Base-by-base conservation (phyloP, 208 protist genomes). In the Trypanosomatidae sp. region DNA sequence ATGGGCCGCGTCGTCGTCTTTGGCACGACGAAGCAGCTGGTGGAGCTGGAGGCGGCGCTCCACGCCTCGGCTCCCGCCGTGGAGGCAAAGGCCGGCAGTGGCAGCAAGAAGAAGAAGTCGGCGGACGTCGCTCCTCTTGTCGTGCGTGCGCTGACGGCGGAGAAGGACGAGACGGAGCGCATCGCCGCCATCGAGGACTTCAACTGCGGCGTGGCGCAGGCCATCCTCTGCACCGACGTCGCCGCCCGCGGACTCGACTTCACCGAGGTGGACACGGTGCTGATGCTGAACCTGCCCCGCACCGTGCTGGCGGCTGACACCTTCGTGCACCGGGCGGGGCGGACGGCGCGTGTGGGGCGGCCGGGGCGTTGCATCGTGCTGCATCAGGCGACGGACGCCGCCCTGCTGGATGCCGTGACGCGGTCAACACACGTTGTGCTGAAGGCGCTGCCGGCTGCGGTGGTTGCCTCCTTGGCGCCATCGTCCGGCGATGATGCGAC, bases 261-360 rank as follows among this genome's bases (percentile, higher is more conserved):
- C 44, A 83, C 90, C 10, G 79, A 60, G 33, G 97, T 99, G 30
- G 85, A 97, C 66, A 98, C 94, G 81, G 98, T 99, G 39, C 66
- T 99, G 28, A 99, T 99, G 91, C 97, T 99, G 65, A 98, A 98
- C 73, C 87, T 98, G 28, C 98, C 98, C 5, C 62, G 60, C 49
- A 58, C 59, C 41, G 50, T 50, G 15, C 89, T 93, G 62, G 91
- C 97, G 10, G 75, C 89, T 9, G 92, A 96, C 64, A 97, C 98
- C 15, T 99, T 99, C 75, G 88, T 99, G n/a, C 98, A 99, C 80
- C 89, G 98, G 66, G 92, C 98, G 6, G 98, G 98, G 13, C 89
- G 98, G 53, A 99, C 98, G 30, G 98, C 98, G 12, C 93, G 98
- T 41, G 82, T 98, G 12, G 91, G 89, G 47, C 82, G 86, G 3